Evolutionary conservation across 257 asterid genomes (phyloP), one percentile per base, ranked within the genome.

Genomic region (Jacaranda copaia): DNA sequence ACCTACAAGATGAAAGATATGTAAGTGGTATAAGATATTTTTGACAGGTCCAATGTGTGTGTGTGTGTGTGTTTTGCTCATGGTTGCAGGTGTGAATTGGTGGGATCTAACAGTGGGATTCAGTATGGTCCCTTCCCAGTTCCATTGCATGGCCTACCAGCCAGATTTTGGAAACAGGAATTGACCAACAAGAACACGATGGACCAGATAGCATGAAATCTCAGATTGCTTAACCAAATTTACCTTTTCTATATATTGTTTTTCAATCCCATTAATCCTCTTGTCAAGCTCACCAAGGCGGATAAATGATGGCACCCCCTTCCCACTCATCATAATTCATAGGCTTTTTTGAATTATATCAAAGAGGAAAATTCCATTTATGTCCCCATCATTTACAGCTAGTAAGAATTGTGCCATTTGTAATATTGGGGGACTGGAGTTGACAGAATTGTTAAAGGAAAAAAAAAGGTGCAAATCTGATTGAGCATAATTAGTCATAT

Each of bases 61-160:
- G 57, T 12, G 57, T 52, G 5, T 10, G 32, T 25, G 32, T 5
- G 62, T 36, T 43, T 66, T 59, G 72, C 20, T 59, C 45, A 65
- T 79, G 79, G 64, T 55, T 83, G 86, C 81, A 93, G 98, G 88
- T 91, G 85, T 85, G 96, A 91, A 82, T 82, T 90, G 87, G 89
- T 80, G 81, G 96, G 86, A 83, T 75, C 84, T 78, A 69, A 80
- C 72, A 83, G 79, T 85, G 94, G 91, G 59, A 81, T 87, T 81
- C 82, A 93, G 74, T 87, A 89, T 87, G 86, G 91, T 61, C 98
- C 97, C 85, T 93, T 91, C 39, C 96, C 97, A 20, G 82, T 93
- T 38, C 98, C 98, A 66, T 64, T 84, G 78, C 84, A 88, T 84
- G 98, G 98, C 49, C 94, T 91, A 45, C 95, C 92, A 68, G 90